Evolutionary conservation across 306 rosid species (phyloP).

Genomic region (Myrica gale): DNA sequence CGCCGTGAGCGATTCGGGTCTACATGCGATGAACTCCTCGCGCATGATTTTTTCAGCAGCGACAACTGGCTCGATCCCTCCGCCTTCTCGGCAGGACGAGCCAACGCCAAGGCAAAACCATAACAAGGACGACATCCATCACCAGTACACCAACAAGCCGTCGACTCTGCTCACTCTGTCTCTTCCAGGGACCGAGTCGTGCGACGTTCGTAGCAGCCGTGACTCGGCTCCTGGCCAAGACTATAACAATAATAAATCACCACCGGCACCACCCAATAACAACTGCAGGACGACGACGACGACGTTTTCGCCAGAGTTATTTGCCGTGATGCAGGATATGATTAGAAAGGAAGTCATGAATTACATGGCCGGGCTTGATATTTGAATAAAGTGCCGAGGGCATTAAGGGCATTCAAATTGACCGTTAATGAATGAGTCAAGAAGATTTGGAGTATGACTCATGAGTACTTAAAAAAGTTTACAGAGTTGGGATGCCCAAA

Average conservation of each 20-base stretch:
- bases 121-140: background rate
- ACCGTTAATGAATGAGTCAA: background rate
- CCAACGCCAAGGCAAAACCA: conserved; percentile 10
- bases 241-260: background rate
- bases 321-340: conserved; percentile 42
- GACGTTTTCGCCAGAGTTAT: conserved; percentile 35
- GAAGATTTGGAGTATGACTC: background rate
- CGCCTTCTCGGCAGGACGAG: conserved; percentile 20
- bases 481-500: too few species aligned
- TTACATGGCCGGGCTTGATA: conserved; percentile 34
- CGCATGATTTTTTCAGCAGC: conserved; percentile 9
- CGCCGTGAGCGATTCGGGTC: conserved; percentile 41
- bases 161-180: conserved; percentile 45
- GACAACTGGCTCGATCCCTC: background rate
- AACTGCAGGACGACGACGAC: conserved; percentile 1
- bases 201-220: background rate
- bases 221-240: background rate
- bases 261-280: background rate
- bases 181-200: conserved; percentile 29
- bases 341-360: conserved; percentile 45
- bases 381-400: background rate
- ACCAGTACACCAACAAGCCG: conserved; percentile 19
- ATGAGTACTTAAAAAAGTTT: background rate
- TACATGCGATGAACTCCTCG: conserved; percentile 9
- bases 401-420: conserved; percentile 25